Base-by-base conservation (phyloP, 768 basidiomycete genomes). In the Auriscalpium orientale region DNA sequence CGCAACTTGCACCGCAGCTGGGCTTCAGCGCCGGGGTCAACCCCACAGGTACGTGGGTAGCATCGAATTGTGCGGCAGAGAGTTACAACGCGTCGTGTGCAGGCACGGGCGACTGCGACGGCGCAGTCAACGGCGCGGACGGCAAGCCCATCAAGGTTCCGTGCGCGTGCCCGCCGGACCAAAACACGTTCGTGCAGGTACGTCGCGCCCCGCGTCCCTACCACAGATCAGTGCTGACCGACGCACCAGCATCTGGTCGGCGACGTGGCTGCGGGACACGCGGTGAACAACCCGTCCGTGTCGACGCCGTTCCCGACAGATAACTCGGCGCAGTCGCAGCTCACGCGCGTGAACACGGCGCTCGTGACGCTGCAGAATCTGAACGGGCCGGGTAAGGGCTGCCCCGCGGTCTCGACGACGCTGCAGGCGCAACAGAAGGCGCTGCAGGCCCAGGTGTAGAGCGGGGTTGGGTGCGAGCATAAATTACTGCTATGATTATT, bases 321-420 rank as follows among this genome's bases (percentile, higher is more conserved):
- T 63, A 70, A 74, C 60, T 81, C 79, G 8, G 76, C 73, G 55
- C 70, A 67, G 10, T 79, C 80, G 47, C 74, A 81, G 65, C 66
- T 77, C 46, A 72, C 80, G 0, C 81, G 87, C 43, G 72, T 89
- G 56, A 71, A 79, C 48, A 77, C 84, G 33, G 75, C 80, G 4
- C 63, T 82, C 11, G 76, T 85, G 44, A 84, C 86, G 5, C 71
- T 88, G n/a, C 87, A 89, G 71, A 89, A 89, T 66, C 66, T 89
- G 35, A 73, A 77, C 50, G 87, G 85, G 2, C 75, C 83, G 0
- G 87, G 86, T 38, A 67, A 74, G 8, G 87, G 85, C 21, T 87
- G 84, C 67, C 85, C 86, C 11, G 77, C 79, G 18, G 77, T 78
- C 1, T 76, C 83, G 12, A 84, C 85, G 0, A 85, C 80, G 4